phyloP scores from a whole-genome alignment of 345 rosid genomes.

The Psidium friedrichsthalianum region DNA sequence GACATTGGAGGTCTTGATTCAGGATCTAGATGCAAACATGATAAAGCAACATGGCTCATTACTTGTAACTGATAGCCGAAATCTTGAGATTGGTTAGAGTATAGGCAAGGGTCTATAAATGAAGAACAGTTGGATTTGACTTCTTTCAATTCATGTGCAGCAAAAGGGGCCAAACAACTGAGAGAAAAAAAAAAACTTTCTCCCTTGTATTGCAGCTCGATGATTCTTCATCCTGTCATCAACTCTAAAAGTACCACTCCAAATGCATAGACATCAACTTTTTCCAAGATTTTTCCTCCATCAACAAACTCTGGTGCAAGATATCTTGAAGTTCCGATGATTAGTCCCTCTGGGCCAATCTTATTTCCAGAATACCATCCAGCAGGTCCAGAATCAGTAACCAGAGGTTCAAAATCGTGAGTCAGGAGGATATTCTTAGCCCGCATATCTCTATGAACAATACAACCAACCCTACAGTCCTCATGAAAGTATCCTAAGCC shows the following conservation, averaged over 20 bases:
- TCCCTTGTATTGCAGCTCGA: constrained; percentile 23
- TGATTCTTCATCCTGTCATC: constrained; percentile 41
- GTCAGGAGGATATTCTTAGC: constrained; percentile 57
- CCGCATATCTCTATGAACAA: constrained; percentile 57
- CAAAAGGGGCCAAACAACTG: constrained; percentile 38
- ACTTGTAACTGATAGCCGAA: constrained; percentile 30
- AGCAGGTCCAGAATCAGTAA: no score
- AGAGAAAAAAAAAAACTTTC: constrained; percentile 24
- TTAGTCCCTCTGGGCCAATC: no score
- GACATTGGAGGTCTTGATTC: constrained; percentile 49
- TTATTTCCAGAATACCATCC: no score
- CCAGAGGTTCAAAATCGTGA: constrained; percentile 72
- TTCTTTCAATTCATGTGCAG: constrained; percentile 21
- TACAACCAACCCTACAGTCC: constrained; percentile 76
- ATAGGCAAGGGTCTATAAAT: constrained; percentile 34
- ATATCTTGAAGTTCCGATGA: no score
- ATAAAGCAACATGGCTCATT: constrained; percentile 28
- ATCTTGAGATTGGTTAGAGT: constrained; percentile 8
- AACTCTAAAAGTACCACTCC: constrained; percentile 59
- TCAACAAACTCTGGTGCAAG: constrained; percentile 54
- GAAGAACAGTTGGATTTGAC: constrained; percentile 9
- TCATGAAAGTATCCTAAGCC: constrained; percentile 70
- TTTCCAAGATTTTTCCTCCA: constrained; percentile 34
- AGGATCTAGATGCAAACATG: constrained; percentile 40
- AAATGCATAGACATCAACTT: constrained; percentile 56